Percentiles rank a stretch among this genome's conserved stretches.
Evolutionary conservation across 2,329 filamentous ascomycete species (phyloP).

Genomic region (Neopestalotiopsis sp.): DNA sequence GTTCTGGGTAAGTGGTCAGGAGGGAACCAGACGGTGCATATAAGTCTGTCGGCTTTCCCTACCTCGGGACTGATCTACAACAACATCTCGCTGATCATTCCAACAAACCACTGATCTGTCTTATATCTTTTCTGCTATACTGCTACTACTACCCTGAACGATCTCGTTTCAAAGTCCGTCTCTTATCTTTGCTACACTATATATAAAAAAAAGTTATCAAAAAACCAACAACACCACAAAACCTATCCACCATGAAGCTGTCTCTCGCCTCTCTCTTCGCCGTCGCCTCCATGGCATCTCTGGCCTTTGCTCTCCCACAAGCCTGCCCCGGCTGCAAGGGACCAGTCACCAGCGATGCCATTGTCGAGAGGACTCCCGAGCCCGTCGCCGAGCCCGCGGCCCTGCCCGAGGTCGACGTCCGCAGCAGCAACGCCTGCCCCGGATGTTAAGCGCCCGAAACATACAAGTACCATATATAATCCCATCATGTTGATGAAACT

Average conservation of each 20-base stretch:
- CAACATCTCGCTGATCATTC: not conserved
- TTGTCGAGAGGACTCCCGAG: not conserved
- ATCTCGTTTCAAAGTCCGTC: not conserved
- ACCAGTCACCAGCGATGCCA: not conserved
- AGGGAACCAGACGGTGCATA: not conserved
- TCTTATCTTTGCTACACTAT: not conserved
- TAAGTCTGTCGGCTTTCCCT: not conserved
- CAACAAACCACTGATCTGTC: not conserved
- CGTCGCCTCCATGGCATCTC: conserved; percentile 1
- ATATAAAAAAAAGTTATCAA: not conserved
- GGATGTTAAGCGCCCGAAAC: not conserved
- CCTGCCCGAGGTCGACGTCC: not conserved
- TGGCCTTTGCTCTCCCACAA: not conserved
- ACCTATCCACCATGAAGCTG: not conserved
- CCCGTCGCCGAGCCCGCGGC: not conserved
- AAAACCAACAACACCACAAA: not conserved
- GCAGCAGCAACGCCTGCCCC: not conserved
- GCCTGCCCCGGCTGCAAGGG: not conserved
- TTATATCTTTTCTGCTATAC: not conserved
- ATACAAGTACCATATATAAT: too few species aligned
- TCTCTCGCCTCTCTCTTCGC: not conserved
- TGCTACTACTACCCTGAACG: too few species aligned
- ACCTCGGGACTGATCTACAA: not conserved
- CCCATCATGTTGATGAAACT: too few species aligned
- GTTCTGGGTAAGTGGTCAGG: not conserved